Evolutionary conservation across 495 filamentous ascomycete species (phyloP).

Genomic region (Baudoinia panamericana): DNA sequence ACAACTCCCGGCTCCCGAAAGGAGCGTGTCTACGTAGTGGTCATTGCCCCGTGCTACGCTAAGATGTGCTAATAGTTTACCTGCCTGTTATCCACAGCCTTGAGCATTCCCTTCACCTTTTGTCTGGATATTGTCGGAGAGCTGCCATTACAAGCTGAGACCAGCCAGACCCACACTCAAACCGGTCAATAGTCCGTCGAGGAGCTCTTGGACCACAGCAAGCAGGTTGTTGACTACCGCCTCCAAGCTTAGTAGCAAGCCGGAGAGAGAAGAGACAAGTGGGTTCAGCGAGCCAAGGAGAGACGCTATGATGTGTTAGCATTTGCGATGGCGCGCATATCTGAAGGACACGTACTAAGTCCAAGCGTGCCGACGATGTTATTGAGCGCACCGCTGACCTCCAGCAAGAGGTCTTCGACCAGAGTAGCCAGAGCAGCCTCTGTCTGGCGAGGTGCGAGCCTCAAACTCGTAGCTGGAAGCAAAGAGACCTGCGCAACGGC

Average conservation of each 20-base stretch:
- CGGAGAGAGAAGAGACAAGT: slow-evolving; percentile 16
- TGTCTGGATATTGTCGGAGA: no score
- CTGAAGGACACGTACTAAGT: slow-evolving; percentile 9
- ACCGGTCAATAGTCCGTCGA: slow-evolving; percentile 20
- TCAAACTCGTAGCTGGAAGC: slow-evolving; percentile 1
- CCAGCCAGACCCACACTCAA: slow-evolving; percentile 19
- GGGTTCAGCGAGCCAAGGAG: slow-evolving; percentile 17
- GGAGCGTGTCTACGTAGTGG: no score
- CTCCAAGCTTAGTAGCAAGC: slow-evolving; percentile 15
- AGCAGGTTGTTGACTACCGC: slow-evolving; percentile 21
- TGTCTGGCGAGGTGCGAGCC: slow-evolving; percentile 9
- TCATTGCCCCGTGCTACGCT: no score
- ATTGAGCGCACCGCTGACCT: slow-evolving; percentile 21
- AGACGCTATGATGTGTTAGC: slow-evolving; percentile 5
- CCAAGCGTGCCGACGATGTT: slow-evolving; percentile 20
- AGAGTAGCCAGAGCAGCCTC: slow-evolving; percentile 12
- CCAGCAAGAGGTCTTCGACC: slow-evolving; percentile 15
- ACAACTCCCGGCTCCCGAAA: no score
- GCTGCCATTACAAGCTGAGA: slow-evolving; percentile 12
- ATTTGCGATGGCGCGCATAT: neutral
- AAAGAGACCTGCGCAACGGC: slow-evolving; percentile 5
- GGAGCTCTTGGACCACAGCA: slow-evolving; percentile 16
- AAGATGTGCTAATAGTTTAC: no score
- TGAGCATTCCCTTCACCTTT: no score
- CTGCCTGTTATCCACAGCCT: no score